Base-by-base conservation (phyloP, 148 eudicot genomes). In the Vaccinium darrowii region DNA sequence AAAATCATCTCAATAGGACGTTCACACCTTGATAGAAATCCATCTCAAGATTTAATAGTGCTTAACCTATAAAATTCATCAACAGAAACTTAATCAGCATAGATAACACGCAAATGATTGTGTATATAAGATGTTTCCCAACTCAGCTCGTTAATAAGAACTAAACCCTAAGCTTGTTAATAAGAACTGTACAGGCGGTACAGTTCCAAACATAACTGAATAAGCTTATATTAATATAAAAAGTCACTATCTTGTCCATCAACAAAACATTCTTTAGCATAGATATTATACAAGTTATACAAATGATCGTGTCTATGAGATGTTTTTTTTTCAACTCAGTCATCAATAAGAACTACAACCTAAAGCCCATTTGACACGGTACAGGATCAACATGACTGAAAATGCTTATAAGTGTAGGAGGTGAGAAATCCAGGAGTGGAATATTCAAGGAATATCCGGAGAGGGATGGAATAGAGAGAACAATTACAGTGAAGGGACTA, bases 1-100 rank as follows among this genome's bases (percentile, higher is more conserved):
- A 54, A 92, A n/a, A 95, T 53, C 72, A 88, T 84, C 81, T 76
- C 90, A 84, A 93, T 79, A 21, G 93, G 89, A 72, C 89, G 92
- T 79, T 93, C 71, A 91, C 89, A 56, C 91, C 89, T 52, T 81
- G 88, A 81, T 87, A 58, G 51, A 90, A 84, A 76, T 78, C 88
- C 95, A 92, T 94, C 74, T 50, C 60, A 76, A 76, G 21, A 58
- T 18, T 51, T 30, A 47, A 49, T 60, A 33, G 73, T 62, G 73
- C 52, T 81, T 25, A 67, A 67, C 84, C 76, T 81, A 43, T n/a
- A 60, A 23, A 58, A 62, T 62, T 58, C 53, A 62, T 9, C 19
- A 8, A 80, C 30, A 23, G 15, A 11, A 21, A 18, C 62, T 79
- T 56, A 13, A 15, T 79, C 23, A 79, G 82, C 1, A 10, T 18